Evolutionary conservation across 2,329 filamentous ascomycete genomes (phyloP).

Genomic region (Colletotrichum lentis): DNA sequence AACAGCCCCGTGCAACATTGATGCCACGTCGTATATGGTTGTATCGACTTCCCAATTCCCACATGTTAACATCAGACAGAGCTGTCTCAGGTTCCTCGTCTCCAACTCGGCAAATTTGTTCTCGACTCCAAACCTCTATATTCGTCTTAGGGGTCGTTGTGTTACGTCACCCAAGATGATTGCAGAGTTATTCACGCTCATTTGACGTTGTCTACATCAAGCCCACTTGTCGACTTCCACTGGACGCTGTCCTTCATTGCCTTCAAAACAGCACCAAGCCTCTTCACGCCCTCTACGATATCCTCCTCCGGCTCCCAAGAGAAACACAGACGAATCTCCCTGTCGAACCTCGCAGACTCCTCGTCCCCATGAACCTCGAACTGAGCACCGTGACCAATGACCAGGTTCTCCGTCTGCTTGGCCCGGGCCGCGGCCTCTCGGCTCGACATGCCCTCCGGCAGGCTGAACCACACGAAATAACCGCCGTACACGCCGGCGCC

Average conservation of each 20-base stretch:
- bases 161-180: not conserved
- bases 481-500: conserved; percentile 70
- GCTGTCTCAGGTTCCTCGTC: too few relatives aligned
- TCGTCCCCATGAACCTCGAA: conserved; percentile 73
- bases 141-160: too few relatives aligned
- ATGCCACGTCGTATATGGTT: not conserved
- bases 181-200: not conserved
- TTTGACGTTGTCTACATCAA: conserved; percentile 35
- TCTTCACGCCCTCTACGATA: conserved; percentile 72
- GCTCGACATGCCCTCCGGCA: conserved; percentile 62
- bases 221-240: conserved; percentile 30
- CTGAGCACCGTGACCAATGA: conserved; percentile 72
- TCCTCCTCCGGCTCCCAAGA: conserved; percentile 74
- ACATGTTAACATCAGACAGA: not conserved
- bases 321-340: conserved; percentile 73
- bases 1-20: not conserved
- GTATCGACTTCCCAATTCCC: not conserved
- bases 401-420: conserved; percentile 69
- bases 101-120: not conserved
- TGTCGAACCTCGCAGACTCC: conserved; percentile 62
- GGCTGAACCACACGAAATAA: conserved; percentile 83
- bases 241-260: conserved; percentile 45
- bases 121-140: not conserved
- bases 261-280: conserved; percentile 61
- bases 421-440: conserved; percentile 66